A percentile compares a stretch with the other conserved stretches of the same genome.
phyloP scores from a whole-genome alignment of 2,329 filamentous ascomycete species.

The Colletotrichum sp. region DNA sequence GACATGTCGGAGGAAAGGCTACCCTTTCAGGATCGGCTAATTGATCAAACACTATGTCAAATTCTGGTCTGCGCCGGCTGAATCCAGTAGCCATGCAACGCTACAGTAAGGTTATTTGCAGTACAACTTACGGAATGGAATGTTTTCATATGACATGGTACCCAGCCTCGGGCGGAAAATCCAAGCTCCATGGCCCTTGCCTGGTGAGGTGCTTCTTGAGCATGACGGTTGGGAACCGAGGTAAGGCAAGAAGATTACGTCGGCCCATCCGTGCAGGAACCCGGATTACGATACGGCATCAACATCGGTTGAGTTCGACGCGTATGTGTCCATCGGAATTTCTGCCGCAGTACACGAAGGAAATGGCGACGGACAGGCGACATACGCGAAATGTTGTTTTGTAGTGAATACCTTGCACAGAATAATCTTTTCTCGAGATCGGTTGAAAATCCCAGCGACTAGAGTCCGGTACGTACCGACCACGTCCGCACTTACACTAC shows the following conservation, averaged over 20 bases:
- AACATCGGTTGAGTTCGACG: not conserved
- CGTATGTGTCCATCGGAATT: not conserved
- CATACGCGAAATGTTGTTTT: not conserved
- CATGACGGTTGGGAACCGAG: not conserved
- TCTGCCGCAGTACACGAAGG: not conserved
- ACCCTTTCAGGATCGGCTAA: not conserved
- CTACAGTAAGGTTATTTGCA: not conserved
- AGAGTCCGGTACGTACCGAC: not conserved
- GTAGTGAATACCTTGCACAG: not conserved
- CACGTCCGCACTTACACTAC: not conserved
- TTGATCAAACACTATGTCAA: not conserved
- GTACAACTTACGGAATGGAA: not conserved
- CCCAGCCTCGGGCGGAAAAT: not conserved
- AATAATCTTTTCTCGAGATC: not conserved
- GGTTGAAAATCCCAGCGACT: not conserved
- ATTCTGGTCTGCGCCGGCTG: not conserved
- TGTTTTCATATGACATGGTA: not conserved
- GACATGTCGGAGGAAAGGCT: not conserved
- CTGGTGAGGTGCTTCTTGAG: not conserved
- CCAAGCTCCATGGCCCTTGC: not conserved
- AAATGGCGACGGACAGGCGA: not conserved
- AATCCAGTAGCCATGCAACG: not conserved
- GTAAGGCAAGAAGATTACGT: not conserved
- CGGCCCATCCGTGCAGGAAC: not conserved
- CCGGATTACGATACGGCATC: not conserved